phyloP scores from a whole-genome alignment of 257 asterid genomes.

The Eustoma russellianum region DNA sequence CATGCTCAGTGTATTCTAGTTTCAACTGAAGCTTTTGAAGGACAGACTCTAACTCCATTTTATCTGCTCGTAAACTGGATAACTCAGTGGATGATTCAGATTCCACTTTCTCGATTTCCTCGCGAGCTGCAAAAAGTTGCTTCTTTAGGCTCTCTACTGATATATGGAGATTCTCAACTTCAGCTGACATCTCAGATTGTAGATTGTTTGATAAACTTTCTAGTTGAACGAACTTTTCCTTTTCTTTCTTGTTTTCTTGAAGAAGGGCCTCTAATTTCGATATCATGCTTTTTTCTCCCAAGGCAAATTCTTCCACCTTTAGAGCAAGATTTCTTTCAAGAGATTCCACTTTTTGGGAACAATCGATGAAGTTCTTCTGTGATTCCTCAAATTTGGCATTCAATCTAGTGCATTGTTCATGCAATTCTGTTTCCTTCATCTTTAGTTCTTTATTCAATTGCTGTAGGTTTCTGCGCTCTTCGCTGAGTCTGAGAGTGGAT shows the following conservation, averaged over 20 bases:
- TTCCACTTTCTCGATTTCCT: constrained; percentile 36
- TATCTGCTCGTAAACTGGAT: constrained; percentile 36
- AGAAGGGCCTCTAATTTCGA: constrained; percentile 42
- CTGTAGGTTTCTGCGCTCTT: constrained; percentile 24
- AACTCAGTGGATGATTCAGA: constrained; percentile 27
- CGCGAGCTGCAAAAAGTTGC: constrained; percentile 21
- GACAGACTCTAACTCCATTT: constrained; percentile 30
- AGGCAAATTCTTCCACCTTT: constrained; percentile 28
- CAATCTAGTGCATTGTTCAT: constrained; percentile 25
- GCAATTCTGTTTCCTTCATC: constrained; percentile 36
- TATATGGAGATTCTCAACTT: constrained; percentile 27
- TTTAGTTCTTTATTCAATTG: constrained; percentile 29
- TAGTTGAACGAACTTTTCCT: constrained; percentile 27
- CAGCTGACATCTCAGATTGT: constrained; percentile 21
- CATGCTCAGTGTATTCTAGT: constrained; percentile 23
- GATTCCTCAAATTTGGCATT: constrained; percentile 32
- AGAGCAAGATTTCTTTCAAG: constrained; percentile 44
- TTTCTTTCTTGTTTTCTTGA: constrained; percentile 26
- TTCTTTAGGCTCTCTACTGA: constrained; percentile 30
- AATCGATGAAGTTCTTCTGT: constrained; percentile 29
- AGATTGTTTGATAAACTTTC: constrained; percentile 21
- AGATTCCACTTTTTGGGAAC: constrained; percentile 31
- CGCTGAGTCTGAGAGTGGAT: constrained; percentile 21
- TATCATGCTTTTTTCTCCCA: constrained; percentile 33
- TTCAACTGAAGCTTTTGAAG: constrained; percentile 31